Base-by-base conservation (phyloP, 345 rosid genomes). In the Melaleuca alternifolia region DNA sequence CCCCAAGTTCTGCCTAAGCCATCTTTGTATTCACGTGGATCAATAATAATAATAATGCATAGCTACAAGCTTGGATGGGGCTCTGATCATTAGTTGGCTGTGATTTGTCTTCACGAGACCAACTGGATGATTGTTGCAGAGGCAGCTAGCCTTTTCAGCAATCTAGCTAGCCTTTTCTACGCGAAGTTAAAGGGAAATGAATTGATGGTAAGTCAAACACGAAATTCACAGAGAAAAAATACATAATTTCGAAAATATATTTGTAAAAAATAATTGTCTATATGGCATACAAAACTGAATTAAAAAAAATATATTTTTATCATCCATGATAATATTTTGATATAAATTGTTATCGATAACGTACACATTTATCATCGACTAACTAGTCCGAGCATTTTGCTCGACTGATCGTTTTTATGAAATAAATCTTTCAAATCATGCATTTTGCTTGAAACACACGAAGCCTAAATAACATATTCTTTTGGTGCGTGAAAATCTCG, bases 281-380 rank as follows among this genome's bases (percentile, higher is more conserved):
- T 50, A 14, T 59, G 8, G 2, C 18, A n/a, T n/a, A 6, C 37
- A 3, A 59, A 59, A n/a, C n/a, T n/a, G 15, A n/a, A 12, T n/a
- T 1, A n/a, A n/a, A 61, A 4, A 13, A 28, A 13, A 3, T n/a
- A 6, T 28, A 61, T 12, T 6, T 61, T 59, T 4, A n/a, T n/a
- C 8, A 0, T 12, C 15, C 15, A n/a, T 3, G 1, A 6, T 11
- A 2, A 59, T 59, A 1, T 7, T n/a, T n/a, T 12, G 6, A 59
- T 8, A n/a, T 56, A 41, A 41, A 41, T 41, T 41, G 4, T 41
- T 41, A 4, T 41, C 41, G 41, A 4, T 56, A 6, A 56, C 10
- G 28, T 1, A 24, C 23, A 56, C 2, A 56, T 24, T 56, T 2
- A 23, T 23, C 6, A 24, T 10, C 0, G 6, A 11, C 62, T 10